Percentiles rank a stretch among this genome's conserved stretches.
Conservation (phyloP, 2,329 filamentous ascomycete genomes). For the Sarocladiaceae sp. region DNA sequence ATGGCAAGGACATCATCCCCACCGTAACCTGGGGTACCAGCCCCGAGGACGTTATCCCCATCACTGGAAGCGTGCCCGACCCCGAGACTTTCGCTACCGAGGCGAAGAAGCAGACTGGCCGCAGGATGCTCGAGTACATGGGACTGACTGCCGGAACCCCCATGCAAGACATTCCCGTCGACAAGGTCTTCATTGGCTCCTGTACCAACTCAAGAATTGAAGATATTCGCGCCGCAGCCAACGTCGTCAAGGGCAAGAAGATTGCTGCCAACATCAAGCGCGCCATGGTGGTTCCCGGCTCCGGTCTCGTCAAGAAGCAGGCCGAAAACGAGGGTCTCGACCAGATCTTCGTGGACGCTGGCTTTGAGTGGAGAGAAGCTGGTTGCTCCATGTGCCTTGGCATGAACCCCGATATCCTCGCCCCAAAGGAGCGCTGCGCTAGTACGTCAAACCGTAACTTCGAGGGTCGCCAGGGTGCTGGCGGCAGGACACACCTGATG, state of each 20-base stretch:
- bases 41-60: conserved; percentile 92
- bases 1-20: conserved; percentile 86
- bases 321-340: conserved; percentile 90
- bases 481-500: conserved; percentile 89
- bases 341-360: conserved; percentile 84
- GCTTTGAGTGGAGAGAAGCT: conserved; percentile 97
- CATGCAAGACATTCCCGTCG: conserved; percentile 85
- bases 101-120: conserved; percentile 71
- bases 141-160: conserved; percentile 77
- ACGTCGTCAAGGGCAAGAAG: conserved; percentile 81
- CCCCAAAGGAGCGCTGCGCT: conserved; percentile 87
- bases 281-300: conserved; percentile 94
- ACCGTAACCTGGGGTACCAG: conserved; percentile 97
- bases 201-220: conserved; percentile 98
- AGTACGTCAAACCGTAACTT: conserved; percentile 97
- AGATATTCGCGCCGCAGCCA: conserved; percentile 81
- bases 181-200: conserved; percentile 97
- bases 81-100: conserved; percentile 80
- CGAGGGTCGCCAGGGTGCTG: conserved; percentile 89
- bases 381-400: conserved; percentile 98
- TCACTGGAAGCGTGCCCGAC: conserved; percentile 83
- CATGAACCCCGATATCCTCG: conserved; percentile 95
- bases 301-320: conserved; percentile 85
- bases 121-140: conserved; percentile 91
- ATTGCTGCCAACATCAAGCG: conserved; percentile 84